A percentile compares a stretch with the other conserved stretches of the same genome.
Evolutionary conservation across 2,329 filamentous ascomycete genomes (phyloP).

Genomic region (Paraconiothyrium brasiliense): DNA sequence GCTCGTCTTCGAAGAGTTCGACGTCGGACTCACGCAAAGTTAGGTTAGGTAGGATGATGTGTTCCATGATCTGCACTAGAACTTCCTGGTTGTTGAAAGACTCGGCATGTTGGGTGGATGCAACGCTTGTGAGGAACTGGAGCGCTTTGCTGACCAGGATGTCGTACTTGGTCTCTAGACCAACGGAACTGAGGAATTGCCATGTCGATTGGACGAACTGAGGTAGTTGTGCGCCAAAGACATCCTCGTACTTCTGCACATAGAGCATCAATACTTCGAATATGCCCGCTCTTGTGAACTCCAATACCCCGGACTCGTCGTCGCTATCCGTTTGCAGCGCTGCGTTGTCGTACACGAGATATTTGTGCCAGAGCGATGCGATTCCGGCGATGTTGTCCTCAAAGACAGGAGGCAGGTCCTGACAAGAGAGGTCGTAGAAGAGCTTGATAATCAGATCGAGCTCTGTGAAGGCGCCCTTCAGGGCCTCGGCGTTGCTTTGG

Average conservation of each 20-base stretch:
- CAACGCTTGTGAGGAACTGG: constrained; percentile 92
- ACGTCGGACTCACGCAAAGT: constrained; percentile 91
- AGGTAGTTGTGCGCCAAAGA: constrained; percentile 80
- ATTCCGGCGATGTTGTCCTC: constrained; percentile 86
- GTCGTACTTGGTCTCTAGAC: constrained; percentile 91
- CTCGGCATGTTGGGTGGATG: constrained; percentile 77
- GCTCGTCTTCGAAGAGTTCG: constrained; percentile 97
- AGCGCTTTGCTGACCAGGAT: constrained; percentile 92
- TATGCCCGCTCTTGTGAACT: constrained; percentile 91
- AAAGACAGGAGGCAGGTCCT: constrained; percentile 93
- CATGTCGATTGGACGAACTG: constrained; percentile 91
- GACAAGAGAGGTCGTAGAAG: constrained; percentile 95
- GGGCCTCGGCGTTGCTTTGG: constrained; percentile 74
- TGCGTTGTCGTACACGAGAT: constrained; percentile 88
- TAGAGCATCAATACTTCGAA: constrained; percentile 91
- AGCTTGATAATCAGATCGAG: constrained; percentile 91
- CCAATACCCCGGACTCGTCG: constrained; percentile 82
- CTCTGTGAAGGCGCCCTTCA: constrained; percentile 83
- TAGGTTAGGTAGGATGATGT: constrained; percentile 94
- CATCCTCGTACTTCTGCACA: constrained; percentile 94
- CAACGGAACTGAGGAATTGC: constrained; percentile 87
- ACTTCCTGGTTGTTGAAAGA: constrained; percentile 86
- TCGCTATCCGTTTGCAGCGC: constrained; percentile 86
- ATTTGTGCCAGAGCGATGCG: constrained; percentile 85
- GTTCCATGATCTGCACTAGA: constrained; percentile 88